Evolutionary conservation across 495 filamentous ascomycete genomes (phyloP), one percentile per base, ranked within the genome.

Genomic region (Xylaria castorea): DNA sequence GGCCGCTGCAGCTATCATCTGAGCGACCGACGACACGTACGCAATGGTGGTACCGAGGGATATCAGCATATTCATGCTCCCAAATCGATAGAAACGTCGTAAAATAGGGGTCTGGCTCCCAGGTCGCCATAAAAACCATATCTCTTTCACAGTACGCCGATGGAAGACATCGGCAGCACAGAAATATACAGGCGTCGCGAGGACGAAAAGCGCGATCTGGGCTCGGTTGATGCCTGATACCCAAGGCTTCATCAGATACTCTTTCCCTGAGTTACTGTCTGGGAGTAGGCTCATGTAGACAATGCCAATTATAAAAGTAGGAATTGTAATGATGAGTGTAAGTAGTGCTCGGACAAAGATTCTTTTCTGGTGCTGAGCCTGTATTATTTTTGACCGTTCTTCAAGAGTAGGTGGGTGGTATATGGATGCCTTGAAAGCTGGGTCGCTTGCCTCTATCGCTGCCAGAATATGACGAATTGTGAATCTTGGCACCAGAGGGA

Each of bases 51-150:
- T 97, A 11, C 96, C 95, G 18, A 95, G 84, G 12, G 92, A 97
- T 76, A 98, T 93, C 70, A 98, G 86, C 79, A 96, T 90, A 76
- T 97, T 97, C 95, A 98, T 98, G 81, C 94, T 97, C 18, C 95
- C 95, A 75, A 98, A 98, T 18, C 93, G 90, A 75, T 94, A 95
- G 74, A 98, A 94, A 22, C 96, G 85, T 70, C 91, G 88, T 27
- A 93, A 75, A 12, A 97, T 77, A 0, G 95, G 94, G 3, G 91
- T 90, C 11, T 85, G 88, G 79, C 94, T 98, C 57, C 90, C 88
- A n/a, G 81, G 89, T 40, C 93, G 86, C 95, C 95, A 98, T 32
- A 97, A 80, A 0, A 91, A 87, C 70, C 85, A 84, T 25, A 98
- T 85, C 76, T 98, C 95, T 78, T 94, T 95, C 27, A 93, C 76